These are phyloP conservation scores for Pestalotiopsis sp. DNA, from an alignment of 2,329 filamentous ascomycete species.

Conservation along the genomic window DNA sequence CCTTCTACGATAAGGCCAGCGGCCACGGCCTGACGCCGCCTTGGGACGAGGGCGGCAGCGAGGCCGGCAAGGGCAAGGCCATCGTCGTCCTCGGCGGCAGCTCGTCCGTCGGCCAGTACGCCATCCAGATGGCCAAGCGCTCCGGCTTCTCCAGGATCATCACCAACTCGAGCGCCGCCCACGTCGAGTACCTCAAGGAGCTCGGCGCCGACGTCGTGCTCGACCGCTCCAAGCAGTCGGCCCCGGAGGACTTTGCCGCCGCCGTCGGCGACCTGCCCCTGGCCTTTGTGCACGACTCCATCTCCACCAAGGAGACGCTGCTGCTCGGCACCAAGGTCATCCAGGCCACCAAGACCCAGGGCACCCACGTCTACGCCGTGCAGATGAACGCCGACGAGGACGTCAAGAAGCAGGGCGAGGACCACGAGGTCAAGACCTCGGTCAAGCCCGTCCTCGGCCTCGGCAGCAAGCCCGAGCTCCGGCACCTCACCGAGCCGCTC, in stretches of 20 bases:
- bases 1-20: conserved; percentile 23
- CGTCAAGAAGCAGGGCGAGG: conserved; percentile 19
- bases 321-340: conserved; percentile 31
- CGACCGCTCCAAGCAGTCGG: conserved; percentile 21
- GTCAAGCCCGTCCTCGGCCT: conserved; percentile 18
- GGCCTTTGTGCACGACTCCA: conserved; percentile 34
- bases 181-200: conserved; percentile 23
- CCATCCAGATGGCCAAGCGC: conserved; percentile 35
- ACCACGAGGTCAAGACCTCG: neutral
- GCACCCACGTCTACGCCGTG: conserved; percentile 22
- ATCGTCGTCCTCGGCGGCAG: conserved; percentile 37
- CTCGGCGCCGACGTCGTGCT: conserved; percentile 32
- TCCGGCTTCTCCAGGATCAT: conserved; percentile 36
- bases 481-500: conserved; percentile 33
- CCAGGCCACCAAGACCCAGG: conserved; percentile 20
- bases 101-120: conserved; percentile 37
- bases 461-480: conserved; percentile 28
- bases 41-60: conserved; percentile 27
- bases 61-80: conserved; percentile 23
- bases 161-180: conserved; percentile 31
- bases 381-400: conserved; percentile 17
- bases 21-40: conserved; percentile 30
- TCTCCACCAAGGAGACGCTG: conserved; percentile 32
- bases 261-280: conserved; percentile 29
- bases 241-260: conserved; percentile 24